Evolutionary conservation across 106 monocot genomes (phyloP), one percentile per base, ranked within the genome.

Genomic region (Acorus gramineus): DNA sequence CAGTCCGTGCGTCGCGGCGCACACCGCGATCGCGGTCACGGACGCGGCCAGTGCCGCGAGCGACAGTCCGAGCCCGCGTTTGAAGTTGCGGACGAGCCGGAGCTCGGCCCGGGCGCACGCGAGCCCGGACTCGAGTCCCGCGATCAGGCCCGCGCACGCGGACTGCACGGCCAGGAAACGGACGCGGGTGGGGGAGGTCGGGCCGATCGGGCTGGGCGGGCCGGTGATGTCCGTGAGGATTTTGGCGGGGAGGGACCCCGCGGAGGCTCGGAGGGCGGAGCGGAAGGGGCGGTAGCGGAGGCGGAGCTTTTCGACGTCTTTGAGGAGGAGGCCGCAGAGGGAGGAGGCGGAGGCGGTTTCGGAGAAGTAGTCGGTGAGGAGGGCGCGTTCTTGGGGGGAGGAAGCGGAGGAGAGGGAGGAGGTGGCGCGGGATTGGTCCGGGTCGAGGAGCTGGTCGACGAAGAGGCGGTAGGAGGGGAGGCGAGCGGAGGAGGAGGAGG

Each of bases 341-440:
- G 85, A 63, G 2, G 85, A 90, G 43, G 86, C 91, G 10, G 83
- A 60, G 49, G 83, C 78, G 2, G 86, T 91, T 52, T 81, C 73
- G 12, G 66, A 42, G 71, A 74, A 91, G 83, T 76, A 91, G 59
- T 71, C 67, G 13, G 73, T 12, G 57, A 86, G 81, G 42, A 86
- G 76, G 14, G 59, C 64, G 14, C 57, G 69, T 56, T 66, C 58
- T 4, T 56, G 12, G 50, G 5, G 64, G 56, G 48, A 55, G 60
- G 56, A 13, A 44, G 43, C 43, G 48, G 5, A 46, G 52, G 73
- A 54, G 13, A 86, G 76, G 57, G 77, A 60, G 8, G 42, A n/a
- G 54, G 67, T 14, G 46, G 62, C 67, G 8, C 83, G 83, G 6
- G 72, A 62, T 60, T 83, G 83, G 64, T 91, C 90, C 7, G 90